These are phyloP conservation scores for Diaporthe sp. DNA, from an alignment of 2,329 filamentous ascomycete species.

Conservation along the genomic window DNA sequence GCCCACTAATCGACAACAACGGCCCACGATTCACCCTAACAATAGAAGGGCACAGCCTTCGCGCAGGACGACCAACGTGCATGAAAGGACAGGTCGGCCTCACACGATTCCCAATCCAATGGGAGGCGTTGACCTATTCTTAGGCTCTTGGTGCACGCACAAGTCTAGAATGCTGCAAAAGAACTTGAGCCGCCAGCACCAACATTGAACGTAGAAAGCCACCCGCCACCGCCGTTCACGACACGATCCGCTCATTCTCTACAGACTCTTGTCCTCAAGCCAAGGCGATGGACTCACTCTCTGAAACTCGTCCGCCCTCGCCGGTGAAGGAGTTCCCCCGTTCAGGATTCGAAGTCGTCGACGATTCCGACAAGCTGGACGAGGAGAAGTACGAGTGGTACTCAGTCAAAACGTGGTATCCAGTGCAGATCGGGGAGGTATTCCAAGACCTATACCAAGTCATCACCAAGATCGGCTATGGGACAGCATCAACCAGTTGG, in stretches of 20 bases:
- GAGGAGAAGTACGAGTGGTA: not conserved
- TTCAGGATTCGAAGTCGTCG: not conserved
- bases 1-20: too few species aligned
- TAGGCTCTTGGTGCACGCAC: too few species aligned
- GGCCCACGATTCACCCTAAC: too few species aligned
- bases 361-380: not conserved
- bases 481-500: not conserved
- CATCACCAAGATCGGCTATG: not conserved
- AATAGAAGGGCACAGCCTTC: too few species aligned
- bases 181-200: too few species aligned
- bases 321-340: not conserved
- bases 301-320: not conserved
- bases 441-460: not conserved
- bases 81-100: too few species aligned
- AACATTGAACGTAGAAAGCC: too few species aligned
- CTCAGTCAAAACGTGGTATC: not conserved
- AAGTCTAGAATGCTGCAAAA: too few species aligned
- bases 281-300: not conserved
- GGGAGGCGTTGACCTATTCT: too few species aligned
- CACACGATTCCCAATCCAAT: too few species aligned
- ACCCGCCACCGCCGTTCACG: too few species aligned
- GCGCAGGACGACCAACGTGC: too few species aligned
- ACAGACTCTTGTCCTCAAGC: not conserved
- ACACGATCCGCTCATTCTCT: not conserved
- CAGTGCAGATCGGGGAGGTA: not conserved